Evolutionary conservation across 208 protist species (phyloP).

Genomic region (Leishmania tropica): DNA sequence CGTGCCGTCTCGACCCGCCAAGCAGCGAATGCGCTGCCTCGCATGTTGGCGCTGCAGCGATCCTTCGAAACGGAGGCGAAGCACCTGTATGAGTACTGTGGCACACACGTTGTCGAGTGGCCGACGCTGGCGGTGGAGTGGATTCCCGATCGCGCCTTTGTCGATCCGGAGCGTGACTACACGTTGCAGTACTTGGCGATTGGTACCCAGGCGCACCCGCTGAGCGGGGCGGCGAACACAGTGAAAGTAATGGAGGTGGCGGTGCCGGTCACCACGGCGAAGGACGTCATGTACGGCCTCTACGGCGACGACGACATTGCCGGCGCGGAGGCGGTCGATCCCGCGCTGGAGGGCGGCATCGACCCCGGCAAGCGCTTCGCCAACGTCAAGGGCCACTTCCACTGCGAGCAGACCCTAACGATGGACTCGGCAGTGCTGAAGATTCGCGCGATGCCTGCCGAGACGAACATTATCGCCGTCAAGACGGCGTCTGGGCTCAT

Average conservation of each 20-base stretch:
- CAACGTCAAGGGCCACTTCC: constrained; percentile 56
- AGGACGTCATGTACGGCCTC: constrained; percentile 43
- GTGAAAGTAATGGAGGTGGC: constrained; percentile 66
- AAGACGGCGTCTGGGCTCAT: constrained; percentile 50
- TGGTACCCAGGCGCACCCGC: constrained; percentile 46
- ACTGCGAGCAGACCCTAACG: constrained; percentile 38
- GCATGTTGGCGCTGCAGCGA: constrained; percentile 50
- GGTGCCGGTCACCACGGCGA: constrained; percentile 28
- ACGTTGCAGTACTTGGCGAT: constrained; percentile 59
- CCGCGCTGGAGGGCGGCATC: constrained; percentile 22
- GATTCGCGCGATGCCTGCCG: constrained; percentile 48
- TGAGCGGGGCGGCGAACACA: constrained; percentile 25
- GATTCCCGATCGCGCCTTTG: constrained; percentile 49
- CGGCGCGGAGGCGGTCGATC: constrained; percentile 15
- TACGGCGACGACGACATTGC: constrained; percentile 45
- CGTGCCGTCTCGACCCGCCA: constrained; percentile 2
- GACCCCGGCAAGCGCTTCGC: constrained; percentile 50
- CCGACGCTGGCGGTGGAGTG: constrained; percentile 64
- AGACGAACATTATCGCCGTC: constrained; percentile 57
- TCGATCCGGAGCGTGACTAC: constrained; percentile 56
- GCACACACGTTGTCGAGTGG: constrained; percentile 58
- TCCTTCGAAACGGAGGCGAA: constrained; percentile 38
- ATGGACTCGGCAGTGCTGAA: constrained; percentile 54
- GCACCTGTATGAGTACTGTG: constrained; percentile 54
- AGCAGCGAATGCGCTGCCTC: constrained; percentile 28